Percentiles rank a stretch among this genome's conserved stretches.
Evolutionary conservation across 2,329 filamentous ascomycete species (phyloP).

Genomic region (Aspergillus latus): DNA sequence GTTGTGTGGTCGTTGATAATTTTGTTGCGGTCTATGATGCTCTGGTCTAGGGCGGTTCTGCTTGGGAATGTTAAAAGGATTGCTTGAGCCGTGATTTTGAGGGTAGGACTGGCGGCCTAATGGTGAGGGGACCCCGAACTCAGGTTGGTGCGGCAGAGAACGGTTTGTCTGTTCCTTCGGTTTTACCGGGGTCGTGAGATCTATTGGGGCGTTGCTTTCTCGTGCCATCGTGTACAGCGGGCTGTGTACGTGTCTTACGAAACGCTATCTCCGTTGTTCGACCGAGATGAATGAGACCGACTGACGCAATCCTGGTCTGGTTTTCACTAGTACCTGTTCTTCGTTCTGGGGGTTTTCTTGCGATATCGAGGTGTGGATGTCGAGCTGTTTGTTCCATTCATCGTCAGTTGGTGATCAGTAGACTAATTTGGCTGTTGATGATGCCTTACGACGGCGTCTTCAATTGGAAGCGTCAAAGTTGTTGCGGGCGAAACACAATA

Average conservation of each 20-base stretch:
- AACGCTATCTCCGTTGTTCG: not conserved
- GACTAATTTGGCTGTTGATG: not conserved
- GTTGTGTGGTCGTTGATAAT: constrained; percentile 21
- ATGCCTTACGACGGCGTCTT: not conserved
- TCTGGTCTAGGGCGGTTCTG: constrained; percentile 50
- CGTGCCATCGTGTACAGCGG: constrained; percentile 6
- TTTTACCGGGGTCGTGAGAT: constrained; percentile 4
- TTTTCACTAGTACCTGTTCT: too few relatives aligned
- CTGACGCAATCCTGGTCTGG: not conserved
- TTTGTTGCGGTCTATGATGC: constrained; percentile 46
- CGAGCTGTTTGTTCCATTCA: not conserved
- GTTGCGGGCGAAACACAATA: not conserved
- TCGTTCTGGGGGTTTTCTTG: too few relatives aligned
- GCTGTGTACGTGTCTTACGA: not conserved
- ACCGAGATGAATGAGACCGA: not conserved
- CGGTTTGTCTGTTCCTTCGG: constrained; percentile 21
- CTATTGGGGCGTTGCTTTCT: constrained; percentile 12
- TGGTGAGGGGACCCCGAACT: constrained; percentile 62
- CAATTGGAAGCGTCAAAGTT: not conserved
- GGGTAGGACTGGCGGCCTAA: constrained; percentile 45
- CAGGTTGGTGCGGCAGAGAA: constrained; percentile 43
- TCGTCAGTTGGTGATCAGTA: not conserved
- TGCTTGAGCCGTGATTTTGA: constrained; percentile 38
- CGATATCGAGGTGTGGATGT: too few relatives aligned
- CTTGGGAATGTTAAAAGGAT: constrained; percentile 55